Evolutionary conservation across 2,329 filamentous ascomycete genomes (phyloP).

Genomic region (Fusarium sp.): DNA sequence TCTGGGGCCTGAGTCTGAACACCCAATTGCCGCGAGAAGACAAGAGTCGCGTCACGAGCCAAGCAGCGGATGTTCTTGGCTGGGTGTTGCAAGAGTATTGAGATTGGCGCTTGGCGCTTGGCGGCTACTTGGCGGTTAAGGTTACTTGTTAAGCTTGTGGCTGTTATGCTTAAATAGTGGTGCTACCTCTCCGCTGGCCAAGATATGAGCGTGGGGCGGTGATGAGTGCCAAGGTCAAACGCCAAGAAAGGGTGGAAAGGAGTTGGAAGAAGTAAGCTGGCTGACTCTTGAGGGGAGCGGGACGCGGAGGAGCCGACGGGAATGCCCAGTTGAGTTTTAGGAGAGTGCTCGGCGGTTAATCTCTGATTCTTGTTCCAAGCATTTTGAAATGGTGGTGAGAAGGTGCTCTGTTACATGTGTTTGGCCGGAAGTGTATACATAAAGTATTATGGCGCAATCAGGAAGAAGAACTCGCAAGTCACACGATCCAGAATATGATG

Average conservation of each 20-base stretch:
- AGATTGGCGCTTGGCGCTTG: constrained; percentile 42
- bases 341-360: too few relatives aligned
- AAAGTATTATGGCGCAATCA: too few relatives aligned
- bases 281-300: neutral
- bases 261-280: neutral
- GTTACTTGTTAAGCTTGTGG: constrained; percentile 30
- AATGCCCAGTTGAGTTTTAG: neutral
- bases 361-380: too few relatives aligned
- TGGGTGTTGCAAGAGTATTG: constrained; percentile 8
- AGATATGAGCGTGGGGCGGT: constrained; percentile 23
- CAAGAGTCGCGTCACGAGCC: neutral
- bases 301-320: neutral
- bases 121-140: constrained; percentile 37
- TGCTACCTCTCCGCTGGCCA: constrained; percentile 24
- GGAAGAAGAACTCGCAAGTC: too few relatives aligned
- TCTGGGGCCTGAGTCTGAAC: neutral
- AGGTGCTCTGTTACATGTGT: too few relatives aligned
- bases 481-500: too few relatives aligned
- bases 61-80: constrained; percentile 26
- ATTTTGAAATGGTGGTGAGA: too few relatives aligned
- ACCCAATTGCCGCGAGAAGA: neutral
- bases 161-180: constrained; percentile 30
- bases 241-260: constrained; percentile 4
- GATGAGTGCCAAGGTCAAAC: constrained; percentile 4
- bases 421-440: too few relatives aligned